A percentile compares a stretch with the other conserved stretches of the same genome.
These are phyloP conservation scores for Fusarium algeriense DNA, from an alignment of 2,329 filamentous ascomycete genomes.

Conservation along the genomic window DNA sequence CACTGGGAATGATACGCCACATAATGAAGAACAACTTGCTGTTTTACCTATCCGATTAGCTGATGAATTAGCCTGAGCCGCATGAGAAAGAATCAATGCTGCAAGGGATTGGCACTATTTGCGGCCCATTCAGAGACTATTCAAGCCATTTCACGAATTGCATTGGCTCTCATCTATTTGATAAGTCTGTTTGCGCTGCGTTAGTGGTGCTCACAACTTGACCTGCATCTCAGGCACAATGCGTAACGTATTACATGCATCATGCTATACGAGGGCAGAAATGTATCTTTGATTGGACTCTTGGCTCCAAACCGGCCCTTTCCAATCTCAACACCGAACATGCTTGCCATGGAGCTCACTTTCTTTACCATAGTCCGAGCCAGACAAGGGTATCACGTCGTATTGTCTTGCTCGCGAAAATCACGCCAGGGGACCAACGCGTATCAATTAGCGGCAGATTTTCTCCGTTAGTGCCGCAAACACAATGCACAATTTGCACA, in stretches of 20 bases:
- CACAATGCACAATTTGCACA: neutral
- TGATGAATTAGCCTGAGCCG: neutral
- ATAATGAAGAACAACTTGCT: neutral
- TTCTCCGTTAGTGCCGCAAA: neutral
- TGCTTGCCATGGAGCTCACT: neutral
- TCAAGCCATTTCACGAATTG: neutral
- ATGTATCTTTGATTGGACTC: neutral
- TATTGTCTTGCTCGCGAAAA: constrained; percentile 13
- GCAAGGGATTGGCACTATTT: neutral
- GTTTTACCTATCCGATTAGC: neutral
- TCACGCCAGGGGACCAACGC: constrained; percentile 18
- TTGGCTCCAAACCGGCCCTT: neutral
- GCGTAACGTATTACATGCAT: neutral
- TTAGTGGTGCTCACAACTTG: neutral
- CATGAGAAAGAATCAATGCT: neutral
- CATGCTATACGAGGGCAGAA: neutral
- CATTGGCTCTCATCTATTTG: neutral
- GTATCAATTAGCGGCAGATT: neutral
- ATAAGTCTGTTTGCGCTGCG: neutral
- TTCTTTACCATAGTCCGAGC: neutral
- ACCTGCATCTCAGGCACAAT: constrained; percentile 7
- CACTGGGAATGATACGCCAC: neutral
- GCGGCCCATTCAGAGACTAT: neutral
- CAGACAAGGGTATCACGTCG: constrained; percentile 5
- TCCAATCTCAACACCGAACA: neutral